Conservation (phyloP, 352 stramenopile species). For the Pythium scleroteichum region DNA sequence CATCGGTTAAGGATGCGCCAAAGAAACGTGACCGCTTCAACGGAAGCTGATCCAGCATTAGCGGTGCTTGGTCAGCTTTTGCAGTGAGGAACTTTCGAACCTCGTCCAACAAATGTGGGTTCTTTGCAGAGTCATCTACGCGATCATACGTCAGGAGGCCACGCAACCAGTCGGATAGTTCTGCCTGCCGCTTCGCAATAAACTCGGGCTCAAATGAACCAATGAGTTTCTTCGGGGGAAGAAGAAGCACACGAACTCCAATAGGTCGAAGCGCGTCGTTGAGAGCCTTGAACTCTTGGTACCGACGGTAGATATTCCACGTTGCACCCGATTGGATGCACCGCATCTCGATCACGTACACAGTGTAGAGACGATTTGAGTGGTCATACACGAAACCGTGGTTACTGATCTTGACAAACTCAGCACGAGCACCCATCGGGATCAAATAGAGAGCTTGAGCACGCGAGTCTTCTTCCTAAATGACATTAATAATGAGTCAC, state of each 20-base stretch:
- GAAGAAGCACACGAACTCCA: conserved; percentile 68
- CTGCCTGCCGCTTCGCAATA: conserved; percentile 65
- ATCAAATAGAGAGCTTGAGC: conserved; percentile 83
- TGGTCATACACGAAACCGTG: conserved; percentile 78
- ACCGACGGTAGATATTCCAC: conserved; percentile 84
- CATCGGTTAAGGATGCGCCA: conserved; percentile 58
- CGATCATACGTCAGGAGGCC: conserved; percentile 70
- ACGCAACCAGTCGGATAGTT: conserved; percentile 71
- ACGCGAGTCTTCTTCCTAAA: conserved; percentile 71
- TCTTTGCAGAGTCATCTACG: conserved; percentile 69
- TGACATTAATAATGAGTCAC: background rate
- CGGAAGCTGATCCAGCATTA: conserved; percentile 65
- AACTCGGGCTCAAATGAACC: conserved; percentile 84
- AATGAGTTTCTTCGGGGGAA: conserved; percentile 85
- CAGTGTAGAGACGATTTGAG: conserved; percentile 75
- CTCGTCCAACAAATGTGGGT: conserved; percentile 75
- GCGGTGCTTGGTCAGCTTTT: conserved; percentile 81
- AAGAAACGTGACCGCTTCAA: conserved; percentile 71
- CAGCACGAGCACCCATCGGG: conserved; percentile 56
- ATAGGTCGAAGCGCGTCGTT: conserved; percentile 63
- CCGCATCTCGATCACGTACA: conserved; percentile 80
- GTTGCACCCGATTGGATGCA: conserved; percentile 70
- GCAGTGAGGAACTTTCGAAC: conserved; percentile 80
- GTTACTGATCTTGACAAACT: conserved; percentile 76
- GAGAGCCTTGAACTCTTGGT: conserved; percentile 83